Base-by-base conservation (phyloP, 1,284 basidiomycete species). In the Stereum hirsutum region DNA sequence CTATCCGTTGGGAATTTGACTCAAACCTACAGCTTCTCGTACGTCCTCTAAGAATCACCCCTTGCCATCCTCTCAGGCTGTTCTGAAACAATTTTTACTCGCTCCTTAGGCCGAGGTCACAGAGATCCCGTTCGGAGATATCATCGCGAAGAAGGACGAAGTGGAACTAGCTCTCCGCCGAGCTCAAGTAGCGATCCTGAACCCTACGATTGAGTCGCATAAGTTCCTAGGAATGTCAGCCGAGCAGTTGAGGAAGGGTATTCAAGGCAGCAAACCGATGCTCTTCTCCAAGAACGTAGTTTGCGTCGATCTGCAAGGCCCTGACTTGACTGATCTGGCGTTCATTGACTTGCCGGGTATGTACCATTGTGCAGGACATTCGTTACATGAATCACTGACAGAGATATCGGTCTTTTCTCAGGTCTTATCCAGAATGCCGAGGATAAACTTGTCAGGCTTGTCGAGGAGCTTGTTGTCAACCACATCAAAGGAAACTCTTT, bases 311-410 rank as follows among this genome's bases (percentile, higher is more conserved):
- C 45, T 75, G 0, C 52, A 60, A 40, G 71, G 68, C 15, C 68
- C 69, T 0, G 66, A 68, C 0, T 46, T 69, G 8, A 65, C 66
- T 0, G 68, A 72, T 41, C 41, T 73, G 26, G 59, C 63, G 0
- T 72, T 73, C 46, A 58, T 71, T 25, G 70, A 73, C 46, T 55
- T 72, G 12, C 70, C 70, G 3, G 69, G 68, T 70, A 46, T 17
- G 51, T 45, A 2, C 40, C 2, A 12, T 31, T 14, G 4, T 30
- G 23, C 14, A n/a, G n/a, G 15, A 3, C 19, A 11, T 11, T 4
- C 24, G 14, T 31, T 4, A 6, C 32, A 7, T 24, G 10, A 12
- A 15, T 35, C 15, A 17, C 10, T 28, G 27, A n/a, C 20, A 15
- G 12, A 14, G 24, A 42, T 47, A n/a, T 36, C 20, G 17, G 20